Conservation (phyloP, 2,329 filamentous ascomycete genomes). For the Talaromyces sp. region DNA sequence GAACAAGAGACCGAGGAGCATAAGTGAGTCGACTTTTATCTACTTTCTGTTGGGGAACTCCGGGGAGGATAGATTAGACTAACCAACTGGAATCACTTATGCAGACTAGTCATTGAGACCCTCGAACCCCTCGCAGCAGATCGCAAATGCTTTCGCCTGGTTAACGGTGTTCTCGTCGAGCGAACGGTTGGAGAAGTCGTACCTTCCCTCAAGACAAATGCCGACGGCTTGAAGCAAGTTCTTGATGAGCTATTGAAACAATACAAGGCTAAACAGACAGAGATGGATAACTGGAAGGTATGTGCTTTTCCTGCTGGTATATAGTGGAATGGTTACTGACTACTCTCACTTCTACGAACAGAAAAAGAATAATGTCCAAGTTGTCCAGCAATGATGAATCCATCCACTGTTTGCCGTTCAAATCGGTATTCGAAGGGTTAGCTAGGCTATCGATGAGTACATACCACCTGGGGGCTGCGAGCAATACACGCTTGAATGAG, state of each 20-base stretch:
- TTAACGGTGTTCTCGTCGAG: constrained; percentile 94
- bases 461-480: neutral
- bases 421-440: neutral
- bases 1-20: constrained; percentile 97
- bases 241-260: constrained; percentile 92
- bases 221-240: constrained; percentile 88
- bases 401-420: neutral
- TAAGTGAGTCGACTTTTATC: constrained; percentile 60
- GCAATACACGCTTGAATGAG: neutral
- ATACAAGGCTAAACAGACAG: constrained; percentile 89
- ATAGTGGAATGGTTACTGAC: neutral
- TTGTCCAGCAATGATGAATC: constrained; percentile 39
- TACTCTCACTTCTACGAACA: constrained; percentile 18
- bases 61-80: constrained; percentile 7
- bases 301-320: constrained; percentile 28
- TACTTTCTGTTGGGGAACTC: neutral
- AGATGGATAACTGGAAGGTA: constrained; percentile 99
- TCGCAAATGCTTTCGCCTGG: constrained; percentile 97
- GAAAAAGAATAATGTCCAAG: constrained; percentile 48
- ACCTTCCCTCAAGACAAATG: constrained; percentile 86
- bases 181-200: constrained; percentile 89
- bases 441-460: no score
- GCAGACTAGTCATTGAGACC: constrained; percentile 88
- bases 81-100: neutral
- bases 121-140: constrained; percentile 74